Conservation (phyloP, 176 grass and related monocot species). For the Carex scoparia region DNA sequence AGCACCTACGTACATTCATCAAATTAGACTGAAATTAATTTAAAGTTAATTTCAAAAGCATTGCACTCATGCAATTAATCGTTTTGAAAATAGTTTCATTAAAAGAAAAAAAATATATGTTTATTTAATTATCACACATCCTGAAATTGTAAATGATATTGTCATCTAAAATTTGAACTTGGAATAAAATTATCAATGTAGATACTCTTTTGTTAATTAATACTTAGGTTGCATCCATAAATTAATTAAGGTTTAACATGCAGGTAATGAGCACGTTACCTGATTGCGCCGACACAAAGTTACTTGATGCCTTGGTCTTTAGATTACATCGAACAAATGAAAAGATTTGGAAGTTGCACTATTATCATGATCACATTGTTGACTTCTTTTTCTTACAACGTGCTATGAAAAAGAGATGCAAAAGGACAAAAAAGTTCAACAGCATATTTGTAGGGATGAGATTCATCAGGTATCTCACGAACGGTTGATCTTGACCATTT, state of each 20-base stretch:
- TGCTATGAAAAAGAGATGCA: background rate
- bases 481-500: background rate
- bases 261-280: background rate
- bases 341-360: constrained; percentile 16
- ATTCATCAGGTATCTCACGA: background rate
- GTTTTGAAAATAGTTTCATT: too few species aligned
- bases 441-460: background rate
- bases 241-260: constrained; percentile 2
- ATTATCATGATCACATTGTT: background rate
- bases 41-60: too few species aligned
- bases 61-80: too few species aligned
- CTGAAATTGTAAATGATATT: too few species aligned
- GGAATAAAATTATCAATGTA: too few species aligned
- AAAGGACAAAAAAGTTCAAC: background rate
- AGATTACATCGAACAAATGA: background rate
- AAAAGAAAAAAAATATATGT: too few species aligned
- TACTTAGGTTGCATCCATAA: constrained; percentile 1
- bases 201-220: background rate
- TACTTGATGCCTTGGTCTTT: background rate
- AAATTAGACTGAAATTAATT: too few species aligned
- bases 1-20: too few species aligned
- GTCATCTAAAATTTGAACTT: too few species aligned
- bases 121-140: too few species aligned
- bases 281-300: constrained; percentile 11
- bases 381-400: background rate